Percentiles rank a stretch among this genome's conserved stretches.
Conservation (phyloP, 768 basidiomycete species). For the Phallus indusiatus region DNA sequence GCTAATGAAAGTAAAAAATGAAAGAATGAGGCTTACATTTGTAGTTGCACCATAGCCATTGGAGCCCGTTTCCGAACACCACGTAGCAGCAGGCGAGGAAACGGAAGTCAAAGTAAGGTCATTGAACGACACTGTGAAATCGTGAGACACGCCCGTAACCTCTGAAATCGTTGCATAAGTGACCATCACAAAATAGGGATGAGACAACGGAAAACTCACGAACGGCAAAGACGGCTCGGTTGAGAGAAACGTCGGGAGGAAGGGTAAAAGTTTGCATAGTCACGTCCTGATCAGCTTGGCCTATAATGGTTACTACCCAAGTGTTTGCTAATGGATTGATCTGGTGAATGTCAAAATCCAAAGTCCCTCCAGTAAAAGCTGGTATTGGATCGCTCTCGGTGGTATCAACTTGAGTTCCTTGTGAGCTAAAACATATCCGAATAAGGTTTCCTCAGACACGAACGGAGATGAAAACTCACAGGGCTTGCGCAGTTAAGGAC, state of each 20-base stretch:
- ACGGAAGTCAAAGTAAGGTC: constrained; percentile 2
- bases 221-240: constrained; percentile 5
- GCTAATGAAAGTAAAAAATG: background rate
- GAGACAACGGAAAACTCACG: background rate
- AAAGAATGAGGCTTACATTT: background rate
- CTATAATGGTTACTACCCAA: background rate
- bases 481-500: background rate
- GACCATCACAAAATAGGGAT: background rate
- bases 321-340: background rate
- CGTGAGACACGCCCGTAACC: background rate
- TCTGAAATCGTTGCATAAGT: background rate
- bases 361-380: background rate
- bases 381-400: background rate
- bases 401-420: background rate
- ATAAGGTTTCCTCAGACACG: background rate
- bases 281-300: background rate
- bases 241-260: background rate
- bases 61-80: constrained; percentile 1
- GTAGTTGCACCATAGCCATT: background rate
- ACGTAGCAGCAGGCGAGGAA: background rate
- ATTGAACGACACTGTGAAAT: constrained; percentile 1
- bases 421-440: background rate
- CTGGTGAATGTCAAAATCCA: background rate
- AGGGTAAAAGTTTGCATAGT: background rate
- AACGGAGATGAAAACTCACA: background rate